These are phyloP conservation scores for Heterobasidion annosum DNA, from an alignment of 1,284 basidiomycete species.

Conservation along the genomic window DNA sequence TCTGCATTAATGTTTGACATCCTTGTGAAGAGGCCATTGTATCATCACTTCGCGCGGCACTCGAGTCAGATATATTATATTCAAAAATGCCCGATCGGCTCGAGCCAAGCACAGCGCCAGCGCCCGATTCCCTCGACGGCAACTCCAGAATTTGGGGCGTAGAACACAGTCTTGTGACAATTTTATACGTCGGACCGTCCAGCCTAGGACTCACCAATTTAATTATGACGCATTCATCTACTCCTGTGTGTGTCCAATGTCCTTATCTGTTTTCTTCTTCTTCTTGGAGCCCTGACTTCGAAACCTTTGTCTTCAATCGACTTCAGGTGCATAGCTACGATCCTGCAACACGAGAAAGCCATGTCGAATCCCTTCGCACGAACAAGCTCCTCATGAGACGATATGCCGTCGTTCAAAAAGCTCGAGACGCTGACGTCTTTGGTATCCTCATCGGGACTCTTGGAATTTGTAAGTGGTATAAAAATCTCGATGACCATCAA, in stretches of 20 bases:
- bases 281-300: not conserved
- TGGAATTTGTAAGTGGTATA: conserved; percentile 61
- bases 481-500: conserved; percentile 3
- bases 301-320: not conserved
- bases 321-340: conserved; percentile 71
- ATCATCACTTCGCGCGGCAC: conserved; percentile 1
- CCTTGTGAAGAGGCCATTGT: conserved; percentile 3
- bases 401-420: conserved; percentile 83
- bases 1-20: not conserved
- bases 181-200: conserved; percentile 22
- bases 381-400: conserved; percentile 90
- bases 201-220: conserved; percentile 35
- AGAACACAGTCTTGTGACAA: conserved; percentile 10
- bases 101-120: not conserved
- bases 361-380: conserved; percentile 54
- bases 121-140: not conserved
- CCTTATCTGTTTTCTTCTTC: conserved; percentile 20
- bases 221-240: conserved; percentile 54
- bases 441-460: conserved; percentile 94
- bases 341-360: conserved; percentile 38
- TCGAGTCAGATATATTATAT: conserved; percentile 5
- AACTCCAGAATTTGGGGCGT: too few species aligned
- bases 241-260: conserved; percentile 34
- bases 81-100: conserved; percentile 4
- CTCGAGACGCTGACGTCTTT: conserved; percentile 88